Evolutionary conservation across 768 basidiomycete species (phyloP), one percentile per base, ranked within the genome.

Genomic region (Tricholoma terreum): DNA sequence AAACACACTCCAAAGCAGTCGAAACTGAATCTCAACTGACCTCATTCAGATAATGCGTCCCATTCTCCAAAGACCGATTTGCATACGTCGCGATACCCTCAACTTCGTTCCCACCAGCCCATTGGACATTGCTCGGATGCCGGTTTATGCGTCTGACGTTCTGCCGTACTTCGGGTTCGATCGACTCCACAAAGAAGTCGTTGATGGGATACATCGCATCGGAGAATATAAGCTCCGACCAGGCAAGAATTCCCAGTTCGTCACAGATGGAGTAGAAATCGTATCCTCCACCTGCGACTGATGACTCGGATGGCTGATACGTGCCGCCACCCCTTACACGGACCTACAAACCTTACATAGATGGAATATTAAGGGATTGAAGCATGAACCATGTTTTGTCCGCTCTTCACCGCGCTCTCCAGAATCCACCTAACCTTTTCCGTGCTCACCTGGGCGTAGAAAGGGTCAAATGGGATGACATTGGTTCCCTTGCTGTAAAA

Each of bases 81-180:
- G 73, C 74, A 8, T 24, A 52, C 40, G 75, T 71, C 10, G 78
- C 80, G 38, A 84, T 83, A 0, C 77, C 80, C 61, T 84, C 83
- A 48, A 84, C 83, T 64, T 84, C 82, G 66, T 85, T 84, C 17
- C 83, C 82, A 9, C 80, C 82, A 11, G 83, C 83, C 82, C 84
- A 84, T 54, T 84, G 83, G 1, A 69, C 79, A 60, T 77, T 79
- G 66, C 82, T 84, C 3, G 84, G 82, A 55, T 85, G 83, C 27
- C 73, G 71, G 58, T 84, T 84, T 17, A 83, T 64, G 19, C 84
- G 70, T 19, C 83, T 71, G 1, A 84, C 80, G 56, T 84, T 84
- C 67, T 84, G 80, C 19, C 80, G 71, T 12, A 84, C 80, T 63
- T 85, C 84, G 1, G 80, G 78, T 46, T 80, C 80, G 52, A 84